These are phyloP conservation scores for Cicer chorassanicum DNA, from an alignment of 306 rosid species.

Conservation along the genomic window DNA sequence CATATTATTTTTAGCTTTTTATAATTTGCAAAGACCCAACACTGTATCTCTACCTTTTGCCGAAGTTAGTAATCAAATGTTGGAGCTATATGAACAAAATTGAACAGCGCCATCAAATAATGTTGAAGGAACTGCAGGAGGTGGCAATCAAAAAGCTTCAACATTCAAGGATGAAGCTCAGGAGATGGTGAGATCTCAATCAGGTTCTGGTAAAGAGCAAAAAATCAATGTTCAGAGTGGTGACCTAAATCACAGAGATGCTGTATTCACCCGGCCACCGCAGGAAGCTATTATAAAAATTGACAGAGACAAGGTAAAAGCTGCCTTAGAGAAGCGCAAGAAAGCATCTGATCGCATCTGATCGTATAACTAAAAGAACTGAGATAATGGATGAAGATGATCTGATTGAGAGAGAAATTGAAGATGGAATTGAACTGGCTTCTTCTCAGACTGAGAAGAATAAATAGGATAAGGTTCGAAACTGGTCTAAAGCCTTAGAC, in stretches of 20 bases:
- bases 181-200: conserved; percentile 48
- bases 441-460: conserved; percentile 68
- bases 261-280: conserved; percentile 60
- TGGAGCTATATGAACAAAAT: conserved; percentile 92
- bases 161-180: conserved; percentile 65
- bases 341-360: conserved; percentile 63
- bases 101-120: conserved; percentile 69
- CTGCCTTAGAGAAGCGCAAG: conserved; percentile 90
- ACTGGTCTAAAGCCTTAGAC: conserved; percentile 65
- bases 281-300: conserved; percentile 78
- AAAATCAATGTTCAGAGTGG: conserved; percentile 56
- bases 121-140: conserved; percentile 68
- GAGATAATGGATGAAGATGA: conserved; percentile 92
- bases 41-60: conserved; percentile 50
- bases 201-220: conserved; percentile 58
- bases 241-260: conserved; percentile 64
- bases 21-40: conserved; percentile 27
- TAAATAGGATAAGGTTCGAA: conserved; percentile 70
- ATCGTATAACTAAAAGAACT: conserved; percentile 61
- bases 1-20: conserved; percentile 7
- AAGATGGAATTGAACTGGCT: conserved; percentile 90
- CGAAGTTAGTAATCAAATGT: conserved; percentile 97
- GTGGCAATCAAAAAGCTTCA: conserved; percentile 61
- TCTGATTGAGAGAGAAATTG: conserved; percentile 89
- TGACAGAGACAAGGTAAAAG: conserved; percentile 85